These are phyloP conservation scores for Aspergillus bertholletiae DNA, from an alignment of 495 filamentous ascomycete genomes.

Conservation along the genomic window DNA sequence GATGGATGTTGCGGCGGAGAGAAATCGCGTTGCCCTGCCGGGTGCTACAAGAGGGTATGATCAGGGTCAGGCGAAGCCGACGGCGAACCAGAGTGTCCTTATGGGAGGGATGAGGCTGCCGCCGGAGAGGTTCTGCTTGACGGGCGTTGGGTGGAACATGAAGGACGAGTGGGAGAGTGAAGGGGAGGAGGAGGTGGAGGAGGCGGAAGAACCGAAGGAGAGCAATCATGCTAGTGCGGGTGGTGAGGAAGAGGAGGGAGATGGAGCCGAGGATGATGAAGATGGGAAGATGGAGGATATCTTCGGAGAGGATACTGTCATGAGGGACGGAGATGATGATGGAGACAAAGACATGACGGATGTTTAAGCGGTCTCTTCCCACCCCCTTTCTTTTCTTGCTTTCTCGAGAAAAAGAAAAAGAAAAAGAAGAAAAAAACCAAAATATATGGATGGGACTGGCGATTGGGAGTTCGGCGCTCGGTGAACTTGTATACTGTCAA, in stretches of 20 bases:
- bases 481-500: neutral
- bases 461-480: neutral
- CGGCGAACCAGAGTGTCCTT: slow-evolving; percentile 32
- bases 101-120: slow-evolving; percentile 77
- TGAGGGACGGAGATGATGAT: slow-evolving; percentile 42
- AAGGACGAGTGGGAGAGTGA: slow-evolving; percentile 72
- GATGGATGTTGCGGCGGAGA: slow-evolving; percentile 74
- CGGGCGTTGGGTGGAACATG: slow-evolving; percentile 78
- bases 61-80: slow-evolving; percentile 15
- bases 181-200: slow-evolving; percentile 52
- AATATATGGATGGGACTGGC: neutral
- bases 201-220: slow-evolving; percentile 30
- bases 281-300: slow-evolving; percentile 61
- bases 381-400: neutral
- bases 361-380: slow-evolving; percentile 22
- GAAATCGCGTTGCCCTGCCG: slow-evolving; percentile 79
- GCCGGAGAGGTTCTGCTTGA: slow-evolving; percentile 87
- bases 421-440: no score
- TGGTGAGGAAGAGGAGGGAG: slow-evolving; percentile 33
- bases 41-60: slow-evolving; percentile 66
- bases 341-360: slow-evolving; percentile 49
- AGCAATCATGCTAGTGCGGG: slow-evolving; percentile 14
- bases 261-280: slow-evolving; percentile 44
- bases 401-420: neutral
- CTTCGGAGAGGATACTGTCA: slow-evolving; percentile 47